Conservation (phyloP, 306 rosid genomes). For the Vigna trinervia region DNA sequence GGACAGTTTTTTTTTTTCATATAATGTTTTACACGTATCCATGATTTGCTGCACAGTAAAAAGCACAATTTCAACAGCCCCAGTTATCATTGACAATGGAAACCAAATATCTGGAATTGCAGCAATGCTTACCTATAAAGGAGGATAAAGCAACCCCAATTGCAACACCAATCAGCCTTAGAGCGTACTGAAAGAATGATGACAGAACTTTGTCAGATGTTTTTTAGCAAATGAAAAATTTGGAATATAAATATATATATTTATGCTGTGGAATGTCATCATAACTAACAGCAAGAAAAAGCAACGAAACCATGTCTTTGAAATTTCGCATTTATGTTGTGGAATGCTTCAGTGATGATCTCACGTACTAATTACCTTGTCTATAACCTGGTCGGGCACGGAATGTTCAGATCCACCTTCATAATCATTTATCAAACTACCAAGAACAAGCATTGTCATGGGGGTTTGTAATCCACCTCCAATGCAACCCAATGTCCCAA, state of each 20-base stretch:
- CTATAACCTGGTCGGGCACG: slow-evolving; percentile 48
- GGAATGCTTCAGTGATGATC: slow-evolving; percentile 9
- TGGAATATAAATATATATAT: not conserved
- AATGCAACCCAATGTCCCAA: slow-evolving; percentile 78
- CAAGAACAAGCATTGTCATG: slow-evolving; percentile 74
- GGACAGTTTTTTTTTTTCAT: not conserved
- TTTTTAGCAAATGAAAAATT: slow-evolving; percentile 22
- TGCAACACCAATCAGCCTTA: slow-evolving; percentile 61
- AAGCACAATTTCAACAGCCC: not conserved
- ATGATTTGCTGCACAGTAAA: slow-evolving; percentile 11
- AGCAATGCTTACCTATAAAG: slow-evolving; percentile 58
- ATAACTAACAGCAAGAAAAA: slow-evolving; percentile 4
- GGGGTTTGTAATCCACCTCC: slow-evolving; percentile 84
- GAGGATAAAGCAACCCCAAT: slow-evolving; percentile 69
- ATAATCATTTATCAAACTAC: slow-evolving; percentile 68
- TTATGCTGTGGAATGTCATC: not conserved
- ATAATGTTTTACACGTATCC: not conserved
- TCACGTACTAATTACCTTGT: slow-evolving; percentile 51
- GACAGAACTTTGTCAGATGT: slow-evolving; percentile 23
- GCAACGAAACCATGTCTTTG: not conserved
- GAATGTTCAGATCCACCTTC: slow-evolving; percentile 46
- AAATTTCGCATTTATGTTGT: not conserved
- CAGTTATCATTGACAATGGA: slow-evolving; percentile 1
- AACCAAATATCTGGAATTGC: slow-evolving; percentile 12
- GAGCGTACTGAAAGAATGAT: slow-evolving; percentile 58